Conservation (phyloP, 2,329 filamentous ascomycete species). For the Tolypocladium tropicale region DNA sequence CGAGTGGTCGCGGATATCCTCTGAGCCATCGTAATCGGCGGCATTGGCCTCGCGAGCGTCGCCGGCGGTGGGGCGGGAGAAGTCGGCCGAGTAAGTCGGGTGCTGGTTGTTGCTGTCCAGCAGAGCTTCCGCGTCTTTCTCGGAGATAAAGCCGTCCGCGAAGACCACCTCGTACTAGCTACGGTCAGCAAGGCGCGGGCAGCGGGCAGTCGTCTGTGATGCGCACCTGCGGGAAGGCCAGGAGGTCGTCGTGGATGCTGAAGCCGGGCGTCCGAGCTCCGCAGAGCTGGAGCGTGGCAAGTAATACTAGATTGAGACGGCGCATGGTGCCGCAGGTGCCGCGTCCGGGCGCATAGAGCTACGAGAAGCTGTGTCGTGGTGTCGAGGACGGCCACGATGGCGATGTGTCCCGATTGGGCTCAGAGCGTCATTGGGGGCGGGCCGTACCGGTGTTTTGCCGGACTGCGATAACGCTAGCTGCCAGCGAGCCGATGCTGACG, state of each 20-base stretch:
- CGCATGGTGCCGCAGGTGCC: constrained; percentile 34
- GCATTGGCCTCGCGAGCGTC: constrained; percentile 7
- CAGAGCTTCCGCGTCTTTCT: constrained; percentile 55
- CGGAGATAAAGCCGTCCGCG: constrained; percentile 60
- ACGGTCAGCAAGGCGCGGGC: neutral
- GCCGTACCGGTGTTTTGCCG: neutral
- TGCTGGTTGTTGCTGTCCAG: constrained; percentile 32
- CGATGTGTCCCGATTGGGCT: neutral
- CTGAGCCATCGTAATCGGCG: constrained; percentile 17
- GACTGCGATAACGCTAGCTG: neutral
- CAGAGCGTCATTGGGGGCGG: neutral
- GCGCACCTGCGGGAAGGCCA: constrained; percentile 75
- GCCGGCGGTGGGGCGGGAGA: constrained; percentile 28
- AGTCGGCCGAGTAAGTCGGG: constrained; percentile 28
- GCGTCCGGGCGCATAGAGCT: constrained; percentile 17
- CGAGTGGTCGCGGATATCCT: constrained; percentile 11
- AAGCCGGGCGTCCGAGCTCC: constrained; percentile 49
- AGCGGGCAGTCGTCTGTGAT: neutral
- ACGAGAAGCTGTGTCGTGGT: neutral
- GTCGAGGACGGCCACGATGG: neutral
- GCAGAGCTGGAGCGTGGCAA: constrained; percentile 34
- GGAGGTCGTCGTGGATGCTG: constrained; percentile 79
- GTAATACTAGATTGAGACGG: constrained; percentile 32
- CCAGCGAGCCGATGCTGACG: too few relatives aligned
- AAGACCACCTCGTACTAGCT: constrained; percentile 70